Percentiles rank a stretch among this genome's conserved stretches.
These are phyloP conservation scores for Coemansia sp. DNA, from an alignment of 192 early-diverging fungal genomes.

Conservation along the genomic window DNA sequence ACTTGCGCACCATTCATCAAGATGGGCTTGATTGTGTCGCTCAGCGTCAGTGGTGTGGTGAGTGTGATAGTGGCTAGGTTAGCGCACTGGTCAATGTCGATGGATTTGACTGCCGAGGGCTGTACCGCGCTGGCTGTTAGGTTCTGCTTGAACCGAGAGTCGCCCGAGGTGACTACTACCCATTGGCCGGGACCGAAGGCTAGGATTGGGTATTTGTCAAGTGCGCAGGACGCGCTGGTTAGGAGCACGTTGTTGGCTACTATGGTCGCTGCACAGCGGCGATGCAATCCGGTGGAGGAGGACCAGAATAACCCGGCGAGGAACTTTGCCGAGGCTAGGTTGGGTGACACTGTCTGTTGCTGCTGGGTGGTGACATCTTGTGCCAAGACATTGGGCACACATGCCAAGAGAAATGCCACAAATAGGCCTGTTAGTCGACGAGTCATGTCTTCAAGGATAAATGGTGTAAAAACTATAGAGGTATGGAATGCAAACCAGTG, in stretches of 20 bases:
- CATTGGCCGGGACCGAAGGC: constrained; percentile 38
- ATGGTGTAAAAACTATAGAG: not conserved
- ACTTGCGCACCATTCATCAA: constrained; percentile 27
- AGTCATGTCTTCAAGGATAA: not conserved
- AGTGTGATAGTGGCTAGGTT: constrained; percentile 48
- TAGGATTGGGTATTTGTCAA: constrained; percentile 19
- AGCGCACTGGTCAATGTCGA: constrained; percentile 33
- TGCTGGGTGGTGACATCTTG: not conserved
- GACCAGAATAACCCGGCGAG: constrained; percentile 52
- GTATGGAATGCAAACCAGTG: constrained; percentile 2
- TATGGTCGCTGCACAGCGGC: constrained; percentile 44
- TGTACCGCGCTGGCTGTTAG: not conserved
- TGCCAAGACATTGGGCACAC: not conserved
- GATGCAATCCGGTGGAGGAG: constrained; percentile 21
- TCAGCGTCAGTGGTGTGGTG: constrained; percentile 12
- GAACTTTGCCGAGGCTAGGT: constrained; percentile 31
- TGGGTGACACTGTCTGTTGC: constrained; percentile 8
- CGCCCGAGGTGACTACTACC: constrained; percentile 28
- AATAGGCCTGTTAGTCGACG: not conserved
- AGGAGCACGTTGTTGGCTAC: constrained; percentile 40
- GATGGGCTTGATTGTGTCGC: constrained; percentile 23
- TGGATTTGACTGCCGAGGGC: constrained; percentile 15
- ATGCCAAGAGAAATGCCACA: not conserved
- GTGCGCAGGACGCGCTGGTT: constrained; percentile 41
- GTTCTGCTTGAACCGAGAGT: constrained; percentile 28